phyloP scores from a whole-genome alignment of 768 basidiomycete genomes.

The Auriscalpium orientale region DNA sequence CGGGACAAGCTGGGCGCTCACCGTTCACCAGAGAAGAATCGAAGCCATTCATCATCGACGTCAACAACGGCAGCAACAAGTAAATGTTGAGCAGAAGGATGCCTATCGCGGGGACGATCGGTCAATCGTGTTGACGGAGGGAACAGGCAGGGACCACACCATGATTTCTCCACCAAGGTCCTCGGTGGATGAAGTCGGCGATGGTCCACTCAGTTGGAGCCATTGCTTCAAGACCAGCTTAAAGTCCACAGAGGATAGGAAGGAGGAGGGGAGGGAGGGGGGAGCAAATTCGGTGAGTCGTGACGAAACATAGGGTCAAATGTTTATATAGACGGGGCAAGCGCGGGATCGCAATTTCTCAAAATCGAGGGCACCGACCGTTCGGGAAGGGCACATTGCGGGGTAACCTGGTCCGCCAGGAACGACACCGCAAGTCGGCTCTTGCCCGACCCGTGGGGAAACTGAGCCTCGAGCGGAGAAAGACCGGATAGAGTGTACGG shows the following conservation, averaged over 20 bases:
- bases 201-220: conserved; percentile 43
- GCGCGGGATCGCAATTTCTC: no score
- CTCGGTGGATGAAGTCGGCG: conserved; percentile 50
- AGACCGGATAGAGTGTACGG: no score
- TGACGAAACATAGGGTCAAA: no score
- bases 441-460: no score
- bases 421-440: no score
- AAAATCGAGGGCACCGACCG: no score
- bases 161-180: conserved; percentile 55
- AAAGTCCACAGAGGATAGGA: neutral
- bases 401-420: no score
- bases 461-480: no score
- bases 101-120: conserved; percentile 27
- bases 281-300: neutral
- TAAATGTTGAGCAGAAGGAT: conserved; percentile 52
- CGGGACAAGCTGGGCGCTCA: conserved; percentile 6
- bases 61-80: conserved; percentile 55
- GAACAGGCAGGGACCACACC: conserved; percentile 28
- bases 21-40: conserved; percentile 62
- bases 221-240: conserved; percentile 8
- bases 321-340: no score
- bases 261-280: neutral
- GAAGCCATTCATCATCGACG: conserved; percentile 58
- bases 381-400: no score
- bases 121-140: neutral